A percentile compares a stretch with the other conserved stretches of the same genome.
Conservation (phyloP, 495 filamentous ascomycete species). For the Cenococcum geophilum region DNA sequence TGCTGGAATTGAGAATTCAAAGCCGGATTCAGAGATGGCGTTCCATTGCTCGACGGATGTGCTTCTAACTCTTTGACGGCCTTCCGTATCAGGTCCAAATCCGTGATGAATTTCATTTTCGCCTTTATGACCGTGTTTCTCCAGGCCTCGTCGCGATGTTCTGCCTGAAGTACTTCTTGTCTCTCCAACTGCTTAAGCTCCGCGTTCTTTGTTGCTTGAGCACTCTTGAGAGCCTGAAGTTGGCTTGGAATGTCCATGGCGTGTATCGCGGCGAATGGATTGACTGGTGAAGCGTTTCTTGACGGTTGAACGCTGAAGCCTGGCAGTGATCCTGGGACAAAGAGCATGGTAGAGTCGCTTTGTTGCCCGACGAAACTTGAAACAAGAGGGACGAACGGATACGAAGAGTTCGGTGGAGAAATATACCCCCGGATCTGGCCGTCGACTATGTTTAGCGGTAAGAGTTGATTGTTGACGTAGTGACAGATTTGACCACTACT, state of each 20-base stretch:
- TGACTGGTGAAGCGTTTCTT: background rate
- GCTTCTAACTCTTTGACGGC: conserved; percentile 17
- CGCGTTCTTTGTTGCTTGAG: conserved; percentile 12
- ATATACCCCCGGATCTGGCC: background rate
- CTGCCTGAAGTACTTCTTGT: conserved; percentile 21
- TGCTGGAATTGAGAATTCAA: conserved; percentile 19
- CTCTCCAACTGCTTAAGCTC: conserved; percentile 24
- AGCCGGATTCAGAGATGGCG: background rate
- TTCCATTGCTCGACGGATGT: background rate
- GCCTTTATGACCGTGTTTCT: conserved; percentile 15
- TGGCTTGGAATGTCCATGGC: background rate
- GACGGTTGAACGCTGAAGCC: background rate
- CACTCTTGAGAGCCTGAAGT: conserved; percentile 11
- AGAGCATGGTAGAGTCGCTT: background rate
- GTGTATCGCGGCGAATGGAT: background rate
- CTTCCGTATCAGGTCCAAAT: conserved; percentile 24
- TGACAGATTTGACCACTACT: conserved; percentile 26
- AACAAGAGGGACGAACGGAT: background rate
- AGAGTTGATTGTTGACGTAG: conserved; percentile 24
- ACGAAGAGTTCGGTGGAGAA: background rate
- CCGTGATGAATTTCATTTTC: conserved; percentile 26
- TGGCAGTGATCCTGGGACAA: background rate
- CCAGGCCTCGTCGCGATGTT: conserved; percentile 13
- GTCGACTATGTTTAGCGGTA: conserved; percentile 27
- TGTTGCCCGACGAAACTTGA: background rate